Evolutionary conservation across 2,329 filamentous ascomycete genomes (phyloP).

Genomic region (Nemania diffusa): DNA sequence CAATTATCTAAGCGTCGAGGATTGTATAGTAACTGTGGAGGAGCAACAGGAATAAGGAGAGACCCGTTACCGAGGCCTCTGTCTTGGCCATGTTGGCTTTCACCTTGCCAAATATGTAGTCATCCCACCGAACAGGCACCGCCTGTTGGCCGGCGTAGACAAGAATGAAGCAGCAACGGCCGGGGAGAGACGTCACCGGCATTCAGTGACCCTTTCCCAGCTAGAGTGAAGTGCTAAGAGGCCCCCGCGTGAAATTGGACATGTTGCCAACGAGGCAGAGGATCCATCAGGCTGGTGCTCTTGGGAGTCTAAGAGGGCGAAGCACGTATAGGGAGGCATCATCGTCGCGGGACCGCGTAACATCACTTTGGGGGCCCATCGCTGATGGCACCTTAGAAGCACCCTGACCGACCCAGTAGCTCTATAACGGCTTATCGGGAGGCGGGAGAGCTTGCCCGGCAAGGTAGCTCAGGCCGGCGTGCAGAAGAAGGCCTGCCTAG

Average conservation of each 20-base stretch:
- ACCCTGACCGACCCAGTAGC: slow-evolving; percentile 3
- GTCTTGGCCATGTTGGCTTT: slow-evolving; percentile 42
- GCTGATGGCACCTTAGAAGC: slow-evolving; percentile 27
- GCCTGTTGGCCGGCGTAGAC: background rate
- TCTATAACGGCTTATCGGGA: background rate
- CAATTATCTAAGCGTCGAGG: slow-evolving; percentile 22
- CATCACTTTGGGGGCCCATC: slow-evolving; percentile 25
- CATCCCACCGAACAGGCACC: slow-evolving; percentile 24
- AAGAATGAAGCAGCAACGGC: slow-evolving; percentile 21
- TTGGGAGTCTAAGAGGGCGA: slow-evolving; percentile 31
- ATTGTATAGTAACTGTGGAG: slow-evolving; percentile 10
- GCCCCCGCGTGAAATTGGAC: slow-evolving; percentile 14
- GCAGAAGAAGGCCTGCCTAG: background rate
- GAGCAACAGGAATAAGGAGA: slow-evolving; percentile 35
- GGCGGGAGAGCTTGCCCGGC: slow-evolving; percentile 13
- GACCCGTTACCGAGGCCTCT: slow-evolving; percentile 42
- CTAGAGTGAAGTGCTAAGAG: slow-evolving; percentile 10
- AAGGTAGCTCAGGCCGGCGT: background rate
- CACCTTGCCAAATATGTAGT: slow-evolving; percentile 25
- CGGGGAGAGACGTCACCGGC: slow-evolving; percentile 13
- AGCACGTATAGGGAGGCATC: slow-evolving; percentile 30
- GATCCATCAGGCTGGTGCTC: slow-evolving; percentile 24
- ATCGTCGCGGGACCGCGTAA: slow-evolving; percentile 10
- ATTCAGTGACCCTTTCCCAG: slow-evolving; percentile 23
- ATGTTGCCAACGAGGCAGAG: slow-evolving; percentile 31